phyloP scores from a whole-genome alignment of 2,329 filamentous ascomycete genomes.

The Drechslerella coelobrocha region DNA sequence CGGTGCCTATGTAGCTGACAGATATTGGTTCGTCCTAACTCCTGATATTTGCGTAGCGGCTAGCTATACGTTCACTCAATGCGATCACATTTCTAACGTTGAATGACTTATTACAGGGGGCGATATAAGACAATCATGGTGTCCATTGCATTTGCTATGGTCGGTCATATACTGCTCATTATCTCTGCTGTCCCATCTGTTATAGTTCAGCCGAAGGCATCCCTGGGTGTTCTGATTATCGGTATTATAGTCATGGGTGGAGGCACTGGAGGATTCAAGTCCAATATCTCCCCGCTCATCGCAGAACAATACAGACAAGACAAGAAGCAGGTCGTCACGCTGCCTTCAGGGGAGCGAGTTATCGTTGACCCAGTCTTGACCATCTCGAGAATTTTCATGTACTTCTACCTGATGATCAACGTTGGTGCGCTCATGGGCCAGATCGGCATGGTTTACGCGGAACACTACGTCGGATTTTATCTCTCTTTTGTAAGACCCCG shows the following conservation, averaged over 20 bases:
- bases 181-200: slow-evolving; percentile 60
- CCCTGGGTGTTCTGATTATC: slow-evolving; percentile 64
- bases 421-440: slow-evolving; percentile 63
- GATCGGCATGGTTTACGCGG: slow-evolving; percentile 64
- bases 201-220: slow-evolving; percentile 58
- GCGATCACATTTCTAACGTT: not conserved
- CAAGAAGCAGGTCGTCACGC: slow-evolving; percentile 53
- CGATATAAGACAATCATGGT: slow-evolving; percentile 69
- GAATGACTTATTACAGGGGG: slow-evolving; percentile 61
- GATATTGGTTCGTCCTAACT: slow-evolving; percentile 55
- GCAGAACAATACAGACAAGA: slow-evolving; percentile 56
- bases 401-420: slow-evolving; percentile 66
- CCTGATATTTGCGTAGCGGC: slow-evolving; percentile 63
- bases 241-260: slow-evolving; percentile 62
- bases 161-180: slow-evolving; percentile 66
- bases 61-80: slow-evolving; percentile 58
- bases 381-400: slow-evolving; percentile 56
- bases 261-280: slow-evolving; percentile 61
- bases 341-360: slow-evolving; percentile 55
- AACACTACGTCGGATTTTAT: slow-evolving; percentile 65
- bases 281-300: slow-evolving; percentile 57
- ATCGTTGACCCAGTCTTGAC: slow-evolving; percentile 57
- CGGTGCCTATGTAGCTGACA: slow-evolving; percentile 24
- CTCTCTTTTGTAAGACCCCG: slow-evolving; percentile 58
- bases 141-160: slow-evolving; percentile 61